Evolutionary conservation across 208 protist species (phyloP).

Genomic region (Leishmania gerbilli): DNA sequence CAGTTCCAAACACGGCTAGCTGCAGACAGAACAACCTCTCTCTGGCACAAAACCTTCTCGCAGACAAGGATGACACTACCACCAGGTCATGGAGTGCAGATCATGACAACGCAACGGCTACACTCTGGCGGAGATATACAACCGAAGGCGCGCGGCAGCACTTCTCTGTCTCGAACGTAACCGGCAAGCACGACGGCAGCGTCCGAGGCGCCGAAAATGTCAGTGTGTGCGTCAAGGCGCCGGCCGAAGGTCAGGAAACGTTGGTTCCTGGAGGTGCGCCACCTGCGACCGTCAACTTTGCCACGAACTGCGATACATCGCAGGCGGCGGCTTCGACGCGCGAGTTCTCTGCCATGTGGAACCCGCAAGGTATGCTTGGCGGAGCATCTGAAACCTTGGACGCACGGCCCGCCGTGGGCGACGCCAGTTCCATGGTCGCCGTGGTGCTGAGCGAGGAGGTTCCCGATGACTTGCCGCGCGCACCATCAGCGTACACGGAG

Average conservation of each 20-base stretch:
- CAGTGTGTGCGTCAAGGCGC: not conserved
- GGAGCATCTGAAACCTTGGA: not conserved
- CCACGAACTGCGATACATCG: not conserved
- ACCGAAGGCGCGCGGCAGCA: not conserved
- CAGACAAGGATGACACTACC: not conserved
- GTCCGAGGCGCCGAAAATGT: not conserved
- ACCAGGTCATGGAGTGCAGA: conserved; percentile 19
- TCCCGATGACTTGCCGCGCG: conserved; percentile 24
- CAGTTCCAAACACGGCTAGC: not conserved
- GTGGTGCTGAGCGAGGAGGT: conserved; percentile 17
- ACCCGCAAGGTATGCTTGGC: conserved; percentile 20
- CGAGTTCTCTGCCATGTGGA: conserved; percentile 5
- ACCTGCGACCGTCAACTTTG: not conserved
- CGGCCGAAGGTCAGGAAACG: not conserved
- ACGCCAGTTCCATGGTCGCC: conserved; percentile 15
- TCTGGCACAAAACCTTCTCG: not conserved
- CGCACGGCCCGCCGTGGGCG: not conserved
- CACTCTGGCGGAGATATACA: conserved; percentile 1
- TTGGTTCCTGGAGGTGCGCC: no score
- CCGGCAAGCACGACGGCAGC: not conserved
- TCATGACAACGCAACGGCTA: not conserved
- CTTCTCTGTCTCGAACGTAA: not conserved
- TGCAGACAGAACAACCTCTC: conserved; percentile 3
- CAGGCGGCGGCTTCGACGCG: not conserved
- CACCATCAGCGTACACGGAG: not conserved